phyloP scores from a whole-genome alignment of 805 yeast genomes.

The Yarrowia divulgata region DNA sequence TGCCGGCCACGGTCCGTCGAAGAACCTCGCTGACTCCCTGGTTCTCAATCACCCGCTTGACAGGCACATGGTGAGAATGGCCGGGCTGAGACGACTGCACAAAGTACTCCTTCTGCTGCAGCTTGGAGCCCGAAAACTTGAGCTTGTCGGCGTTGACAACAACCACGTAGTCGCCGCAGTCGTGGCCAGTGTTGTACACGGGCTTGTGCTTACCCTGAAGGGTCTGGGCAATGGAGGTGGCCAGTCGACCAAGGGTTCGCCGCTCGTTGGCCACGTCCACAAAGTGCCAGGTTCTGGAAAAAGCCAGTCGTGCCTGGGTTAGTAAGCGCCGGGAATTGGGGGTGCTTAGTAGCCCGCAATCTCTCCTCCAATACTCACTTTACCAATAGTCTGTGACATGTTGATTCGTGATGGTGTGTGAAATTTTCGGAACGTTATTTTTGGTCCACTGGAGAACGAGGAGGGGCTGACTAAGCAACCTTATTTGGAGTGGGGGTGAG shows the following conservation, averaged over 20 bases:
- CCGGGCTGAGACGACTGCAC: constrained; percentile 92
- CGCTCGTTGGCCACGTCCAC: constrained; percentile 85
- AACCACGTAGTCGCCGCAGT: constrained; percentile 96
- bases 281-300: constrained; percentile 93
- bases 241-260: constrained; percentile 90
- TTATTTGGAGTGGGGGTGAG: not conserved
- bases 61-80: constrained; percentile 78
- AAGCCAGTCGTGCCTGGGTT: constrained; percentile 67
- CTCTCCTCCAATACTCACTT: constrained; percentile 44
- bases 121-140: constrained; percentile 84
- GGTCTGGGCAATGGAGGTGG: constrained; percentile 84
- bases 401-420: constrained; percentile 32
- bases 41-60: constrained; percentile 76
- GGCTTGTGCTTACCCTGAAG: constrained; percentile 99
- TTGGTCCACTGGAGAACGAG: not conserved
- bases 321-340: constrained; percentile 7
- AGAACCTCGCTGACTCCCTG: constrained; percentile 89
- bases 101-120: constrained; percentile 83
- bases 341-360: not conserved
- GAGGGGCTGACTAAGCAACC: not conserved
- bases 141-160: constrained; percentile 89
- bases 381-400: constrained; percentile 55
- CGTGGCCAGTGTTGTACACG: constrained; percentile 74
- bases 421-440: constrained; percentile 34
- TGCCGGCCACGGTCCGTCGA: constrained; percentile 88